Conservation (phyloP, 805 yeast species). For the Candida hungchunana region DNA sequence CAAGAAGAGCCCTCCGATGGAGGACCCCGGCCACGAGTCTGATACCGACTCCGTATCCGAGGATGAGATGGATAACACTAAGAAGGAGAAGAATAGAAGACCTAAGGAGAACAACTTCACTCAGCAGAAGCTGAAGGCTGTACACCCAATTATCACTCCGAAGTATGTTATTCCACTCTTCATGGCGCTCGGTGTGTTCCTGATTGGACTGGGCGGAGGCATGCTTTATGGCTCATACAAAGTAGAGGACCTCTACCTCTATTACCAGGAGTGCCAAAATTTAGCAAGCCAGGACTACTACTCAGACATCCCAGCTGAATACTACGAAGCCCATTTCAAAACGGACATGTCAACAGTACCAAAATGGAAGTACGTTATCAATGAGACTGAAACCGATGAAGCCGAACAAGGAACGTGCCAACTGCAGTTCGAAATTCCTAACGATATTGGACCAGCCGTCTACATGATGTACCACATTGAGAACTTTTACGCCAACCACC, state of each 20-base stretch:
- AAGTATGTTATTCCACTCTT: conserved; percentile 82
- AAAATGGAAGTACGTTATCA: conserved; percentile 60
- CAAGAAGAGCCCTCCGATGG: conserved; percentile 15
- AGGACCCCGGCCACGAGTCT: conserved; percentile 21
- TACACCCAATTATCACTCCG: conserved; percentile 85
- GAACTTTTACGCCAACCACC: conserved; percentile 89
- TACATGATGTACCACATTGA: conserved; percentile 79
- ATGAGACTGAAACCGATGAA: conserved; percentile 39
- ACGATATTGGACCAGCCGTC: conserved; percentile 67
- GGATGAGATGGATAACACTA: conserved; percentile 33
- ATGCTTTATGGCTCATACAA: conserved; percentile 64
- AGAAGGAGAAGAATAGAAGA: conserved; percentile 48
- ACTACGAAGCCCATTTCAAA: conserved; percentile 55
- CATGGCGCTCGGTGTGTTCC: conserved; percentile 66
- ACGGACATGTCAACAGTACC: conserved; percentile 41
- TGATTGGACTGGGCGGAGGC: conserved; percentile 88
- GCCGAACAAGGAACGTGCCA: conserved; percentile 57
- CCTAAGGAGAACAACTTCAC: conserved; percentile 75
- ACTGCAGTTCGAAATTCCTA: conserved; percentile 71
- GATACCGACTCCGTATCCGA: conserved; percentile 44
- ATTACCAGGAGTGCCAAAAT: conserved; percentile 67
- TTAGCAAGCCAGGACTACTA: conserved; percentile 44
- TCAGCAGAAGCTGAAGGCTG: conserved; percentile 55
- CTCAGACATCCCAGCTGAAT: conserved; percentile 51
- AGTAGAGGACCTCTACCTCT: conserved; percentile 68